A percentile compares a stretch with the other conserved stretches of the same genome.
These are phyloP conservation scores for Rheum nobile DNA, from an alignment of 148 eudicot species.

Conservation along the genomic window DNA sequence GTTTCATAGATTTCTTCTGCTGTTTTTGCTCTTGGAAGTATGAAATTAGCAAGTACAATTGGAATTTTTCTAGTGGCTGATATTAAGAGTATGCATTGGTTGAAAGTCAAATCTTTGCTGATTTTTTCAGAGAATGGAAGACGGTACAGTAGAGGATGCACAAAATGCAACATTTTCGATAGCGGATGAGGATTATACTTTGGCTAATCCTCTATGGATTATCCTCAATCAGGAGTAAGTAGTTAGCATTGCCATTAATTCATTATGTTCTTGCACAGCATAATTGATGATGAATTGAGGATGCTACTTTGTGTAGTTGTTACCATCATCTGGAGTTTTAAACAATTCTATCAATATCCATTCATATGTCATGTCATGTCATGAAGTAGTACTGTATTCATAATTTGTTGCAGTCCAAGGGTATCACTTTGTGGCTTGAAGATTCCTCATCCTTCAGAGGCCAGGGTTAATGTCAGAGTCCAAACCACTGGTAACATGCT, in stretches of 20 bases:
- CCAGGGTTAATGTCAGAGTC: slow-evolving; percentile 71
- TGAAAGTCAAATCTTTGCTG: too few relatives aligned
- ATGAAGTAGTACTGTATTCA: not conserved
- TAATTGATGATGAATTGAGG: too few relatives aligned
- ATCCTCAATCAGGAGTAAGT: slow-evolving; percentile 66
- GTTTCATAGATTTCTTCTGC: too few relatives aligned
- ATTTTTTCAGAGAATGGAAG: slow-evolving; percentile 35
- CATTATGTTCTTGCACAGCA: not conserved
- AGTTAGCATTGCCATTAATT: too few relatives aligned
- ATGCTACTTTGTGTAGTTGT: too few relatives aligned
- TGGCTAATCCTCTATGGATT: slow-evolving; percentile 67
- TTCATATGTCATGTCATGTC: not conserved
- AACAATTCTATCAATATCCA: too few relatives aligned
- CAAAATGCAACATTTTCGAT: slow-evolving; percentile 57
- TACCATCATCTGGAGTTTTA: too few relatives aligned
- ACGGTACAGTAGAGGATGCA: slow-evolving; percentile 55
- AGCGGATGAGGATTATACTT: slow-evolving; percentile 79
- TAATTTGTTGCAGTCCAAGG: slow-evolving; percentile 45
- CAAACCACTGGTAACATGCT: slow-evolving; percentile 66
- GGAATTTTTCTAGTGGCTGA: too few relatives aligned
- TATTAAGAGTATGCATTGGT: too few relatives aligned
- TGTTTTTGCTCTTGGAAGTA: too few relatives aligned
- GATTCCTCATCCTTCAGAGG: slow-evolving; percentile 93
- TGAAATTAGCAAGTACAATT: too few relatives aligned
- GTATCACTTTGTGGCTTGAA: slow-evolving; percentile 79